Evolutionary conservation across 2,329 filamentous ascomycete species (phyloP), one percentile per base, ranked within the genome.

Genomic region (Stemphylium beticola): DNA sequence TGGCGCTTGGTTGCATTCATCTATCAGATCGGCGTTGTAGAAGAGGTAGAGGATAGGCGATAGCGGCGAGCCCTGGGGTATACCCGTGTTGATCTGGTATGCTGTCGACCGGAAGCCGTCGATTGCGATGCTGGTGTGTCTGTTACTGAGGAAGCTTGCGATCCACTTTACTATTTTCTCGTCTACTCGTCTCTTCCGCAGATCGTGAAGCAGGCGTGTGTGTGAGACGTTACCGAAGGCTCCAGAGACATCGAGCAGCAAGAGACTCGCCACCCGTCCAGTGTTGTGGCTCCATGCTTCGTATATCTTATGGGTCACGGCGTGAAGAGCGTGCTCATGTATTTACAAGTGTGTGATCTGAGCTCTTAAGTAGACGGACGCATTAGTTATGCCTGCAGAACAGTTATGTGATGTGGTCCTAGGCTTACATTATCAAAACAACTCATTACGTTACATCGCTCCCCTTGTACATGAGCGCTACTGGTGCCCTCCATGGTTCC

Each of bases 11-110:
- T 58, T 59, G 40, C 49, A 64, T 45, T 40, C 43, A 24, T 71
- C 63, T 49, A 74, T 52, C 1, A 74, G 63, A 46, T 71, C 61
- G 26, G 55, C 55, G 33, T 71, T 74, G 50, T 72, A 74, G 65
- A 71, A 71, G 34, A 74, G 57, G 58, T 66, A 74, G 22, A 74
- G 62, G 24, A 74, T 71, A 26, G 64, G 69, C 17, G 58, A 73
- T 0, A 74, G 62, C 18, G 59, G 67, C 15, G 61, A 73, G 54
- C 68, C 69, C 55, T 71, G 50, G 4, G 68, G 69, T 32, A 73
- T 69, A 10, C 67, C 67, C 31, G 60, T 63, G 29, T 59, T 60
- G 15, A 56, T 63, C 9, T 43, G 2, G 32, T 63, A 64, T 8
- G 32, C 45, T 38, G 31, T 39, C 6, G 55, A 62, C n/a, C 41